Evolutionary conservation across 176 grass and related monocot species (phyloP).

Genomic region (barley (Hordeum vulgare)): DNA sequence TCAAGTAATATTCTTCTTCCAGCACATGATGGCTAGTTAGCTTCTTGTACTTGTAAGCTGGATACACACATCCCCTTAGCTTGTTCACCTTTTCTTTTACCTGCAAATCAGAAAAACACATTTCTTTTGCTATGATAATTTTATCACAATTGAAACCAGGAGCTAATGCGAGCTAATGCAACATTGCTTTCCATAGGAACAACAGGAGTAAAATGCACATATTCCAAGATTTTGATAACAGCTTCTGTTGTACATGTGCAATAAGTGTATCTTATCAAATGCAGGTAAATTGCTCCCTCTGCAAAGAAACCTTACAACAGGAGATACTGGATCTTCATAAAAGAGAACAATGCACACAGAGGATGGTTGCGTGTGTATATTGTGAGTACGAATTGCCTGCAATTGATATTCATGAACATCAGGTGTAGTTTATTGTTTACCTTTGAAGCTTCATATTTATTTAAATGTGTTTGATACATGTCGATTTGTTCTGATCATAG

Average conservation of each 20-base stretch:
- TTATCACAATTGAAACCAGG: not conserved
- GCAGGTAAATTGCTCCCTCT: slow-evolving; percentile 76
- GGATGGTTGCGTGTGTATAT: slow-evolving; percentile 84
- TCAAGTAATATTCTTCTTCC: not conserved
- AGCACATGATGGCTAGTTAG: not conserved
- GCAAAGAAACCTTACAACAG: slow-evolving; percentile 60
- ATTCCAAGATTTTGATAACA: not conserved
- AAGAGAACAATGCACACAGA: slow-evolving; percentile 60
- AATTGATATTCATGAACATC: slow-evolving; percentile 77
- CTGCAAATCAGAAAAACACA: not conserved
- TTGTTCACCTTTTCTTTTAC: not conserved
- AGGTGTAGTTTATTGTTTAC: slow-evolving; percentile 42
- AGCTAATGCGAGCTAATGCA: not conserved
- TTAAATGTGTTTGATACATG: not conserved
- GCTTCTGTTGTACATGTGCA: not conserved
- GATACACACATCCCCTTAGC: not conserved
- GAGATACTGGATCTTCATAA: slow-evolving; percentile 70
- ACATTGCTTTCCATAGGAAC: not conserved
- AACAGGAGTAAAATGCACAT: slow-evolving; percentile 12
- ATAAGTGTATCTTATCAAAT: slow-evolving; percentile 19
- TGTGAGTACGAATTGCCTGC: slow-evolving; percentile 88
- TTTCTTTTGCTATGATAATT: not conserved
- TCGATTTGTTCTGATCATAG: not conserved
- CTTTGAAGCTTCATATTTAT: not conserved
- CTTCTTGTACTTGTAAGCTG: not conserved